Conservation (phyloP, 345 rosid species). For the Psidium guajava region DNA sequence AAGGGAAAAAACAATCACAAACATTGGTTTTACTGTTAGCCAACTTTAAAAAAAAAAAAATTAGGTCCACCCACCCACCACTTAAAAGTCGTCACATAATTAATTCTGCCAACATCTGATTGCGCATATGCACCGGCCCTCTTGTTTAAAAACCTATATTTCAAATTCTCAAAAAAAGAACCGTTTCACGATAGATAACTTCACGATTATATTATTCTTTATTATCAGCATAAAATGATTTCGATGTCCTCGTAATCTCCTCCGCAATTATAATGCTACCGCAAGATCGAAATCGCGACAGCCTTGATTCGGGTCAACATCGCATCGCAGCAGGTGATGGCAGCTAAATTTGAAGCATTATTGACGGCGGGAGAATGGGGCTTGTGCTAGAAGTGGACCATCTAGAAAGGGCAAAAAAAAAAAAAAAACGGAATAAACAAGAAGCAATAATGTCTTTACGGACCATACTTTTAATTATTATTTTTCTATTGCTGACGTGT, state of each 20-base stretch:
- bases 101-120: not conserved
- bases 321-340: not conserved
- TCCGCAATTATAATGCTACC: not conserved
- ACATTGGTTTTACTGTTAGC: too few species aligned
- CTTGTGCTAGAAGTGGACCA: not conserved
- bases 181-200: not conserved
- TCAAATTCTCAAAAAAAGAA: not conserved
- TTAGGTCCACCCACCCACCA: too few species aligned
- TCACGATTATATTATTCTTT: not conserved
- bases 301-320: not conserved
- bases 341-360: not conserved
- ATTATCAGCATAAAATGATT: not conserved
- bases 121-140: not conserved
- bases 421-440: not conserved
- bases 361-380: too few species aligned
- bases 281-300: not conserved
- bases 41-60: too few species aligned
- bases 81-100: too few species aligned
- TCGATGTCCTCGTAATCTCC: not conserved
- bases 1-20: too few species aligned
- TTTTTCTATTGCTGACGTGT: not conserved
- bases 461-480: not conserved
- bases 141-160: not conserved
- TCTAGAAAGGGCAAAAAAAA: fast-evolving
- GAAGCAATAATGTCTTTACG: not conserved